Percentiles rank a stretch among this genome's conserved stretches.
Conservation (phyloP, 371 early-diverging fungal genomes). For the Rhizopus arrhizus region DNA sequence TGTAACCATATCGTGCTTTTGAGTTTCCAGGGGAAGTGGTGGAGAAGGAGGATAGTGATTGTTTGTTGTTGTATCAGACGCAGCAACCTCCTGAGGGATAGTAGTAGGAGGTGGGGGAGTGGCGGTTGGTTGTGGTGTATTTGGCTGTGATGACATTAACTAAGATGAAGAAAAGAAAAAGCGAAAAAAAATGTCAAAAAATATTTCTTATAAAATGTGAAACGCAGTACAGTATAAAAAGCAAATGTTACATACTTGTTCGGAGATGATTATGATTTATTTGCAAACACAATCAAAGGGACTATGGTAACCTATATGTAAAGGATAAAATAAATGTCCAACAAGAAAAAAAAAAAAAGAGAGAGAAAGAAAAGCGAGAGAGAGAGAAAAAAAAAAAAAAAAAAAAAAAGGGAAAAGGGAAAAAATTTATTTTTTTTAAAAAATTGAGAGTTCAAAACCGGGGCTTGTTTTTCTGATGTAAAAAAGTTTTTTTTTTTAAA, state of each 20-base stretch:
- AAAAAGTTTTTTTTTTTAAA: neutral
- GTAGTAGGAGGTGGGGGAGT: neutral
- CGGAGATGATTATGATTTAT: constrained; percentile 5
- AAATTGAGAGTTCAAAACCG: neutral
- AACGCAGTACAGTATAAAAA: constrained; percentile 13
- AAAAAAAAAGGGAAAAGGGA: neutral
- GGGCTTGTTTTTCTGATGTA: constrained; percentile 1
- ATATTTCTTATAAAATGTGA: constrained; percentile 10
- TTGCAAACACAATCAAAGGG: neutral
- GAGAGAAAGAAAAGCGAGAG: neutral
- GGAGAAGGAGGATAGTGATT: constrained; percentile 3
- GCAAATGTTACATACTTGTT: constrained; percentile 6
- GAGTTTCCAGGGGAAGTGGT: constrained; percentile 17
- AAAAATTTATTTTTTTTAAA: neutral
- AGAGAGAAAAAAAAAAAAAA: neutral
- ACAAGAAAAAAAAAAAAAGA: neutral
- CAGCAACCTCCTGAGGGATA: neutral
- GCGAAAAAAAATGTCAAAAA: constrained; percentile 5
- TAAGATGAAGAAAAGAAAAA: constrained; percentile 4
- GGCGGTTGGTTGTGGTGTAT: constrained; percentile 7
- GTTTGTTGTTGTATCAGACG: neutral
- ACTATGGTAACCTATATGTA: neutral
- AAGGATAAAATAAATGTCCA: neutral
- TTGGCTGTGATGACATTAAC: constrained; percentile 14
- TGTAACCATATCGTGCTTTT: constrained; percentile 15